Base-by-base conservation (phyloP, 2,329 filamentous ascomycete genomes). In the Fusarium algeriense region DNA sequence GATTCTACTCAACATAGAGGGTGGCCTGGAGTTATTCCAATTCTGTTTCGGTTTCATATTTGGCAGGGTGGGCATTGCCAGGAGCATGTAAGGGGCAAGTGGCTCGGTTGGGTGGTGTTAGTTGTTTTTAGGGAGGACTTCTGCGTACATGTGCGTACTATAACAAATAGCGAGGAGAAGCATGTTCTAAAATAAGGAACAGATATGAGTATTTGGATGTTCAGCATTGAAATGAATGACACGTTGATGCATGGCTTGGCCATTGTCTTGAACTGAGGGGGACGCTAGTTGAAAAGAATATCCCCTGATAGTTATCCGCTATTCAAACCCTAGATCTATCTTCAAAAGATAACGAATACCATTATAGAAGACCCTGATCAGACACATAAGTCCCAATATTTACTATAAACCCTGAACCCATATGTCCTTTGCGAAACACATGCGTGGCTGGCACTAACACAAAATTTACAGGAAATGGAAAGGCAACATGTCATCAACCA, bases 81-180 rank as follows among this genome's bases (percentile, higher is more conserved):
- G 32, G 54, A 52, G 46, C 46, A 32, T 53, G 23, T 44, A 28
- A 41, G 35, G 44, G n/a, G 50, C 35, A 48, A 30, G 32, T 35
- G 48, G 32, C 13, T 26, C 38, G 60, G 41, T 66, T 38, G 20
- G n/a, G 30, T 34, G 28, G 34, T 58, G 38, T 19, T 38, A 20
- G 38, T 44, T 30, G 40, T n/a, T 44, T 38, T 45, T 26, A 28
- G 48, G 28, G 58, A 50, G 43, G 60, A 32, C 15, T 48, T 48
- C 34, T 46, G 37, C 32, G 43, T 46, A 34, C 35, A 52, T 28
- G 28, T 56, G 56, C 19, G 45, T 40, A 26, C 59, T 49, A 45
- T 40, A 41, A 53, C 38, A 60, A 60, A 44, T 38, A 66, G 52
- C 65, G 54, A 67, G 48, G 57, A 55, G 45, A 55, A 63, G 28